Conservation (phyloP, 129 eudicot genomes). For the Oenanthe sinensis region DNA sequence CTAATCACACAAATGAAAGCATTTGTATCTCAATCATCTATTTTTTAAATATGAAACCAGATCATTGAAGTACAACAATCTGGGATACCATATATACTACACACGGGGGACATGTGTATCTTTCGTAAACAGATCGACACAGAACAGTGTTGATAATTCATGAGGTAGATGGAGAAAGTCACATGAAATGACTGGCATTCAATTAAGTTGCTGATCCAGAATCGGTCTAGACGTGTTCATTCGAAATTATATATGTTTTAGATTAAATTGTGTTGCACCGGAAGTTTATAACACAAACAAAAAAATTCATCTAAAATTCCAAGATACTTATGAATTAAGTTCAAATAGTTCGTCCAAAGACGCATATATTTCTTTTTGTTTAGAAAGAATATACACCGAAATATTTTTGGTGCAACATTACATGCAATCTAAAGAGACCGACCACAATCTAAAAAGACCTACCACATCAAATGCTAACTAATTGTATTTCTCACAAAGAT, state of each 20-base stretch:
- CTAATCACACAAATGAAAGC: too few species aligned
- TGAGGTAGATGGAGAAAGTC: not conserved
- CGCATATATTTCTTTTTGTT: too few species aligned
- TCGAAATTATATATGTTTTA: not conserved
- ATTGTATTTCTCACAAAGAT: not conserved
- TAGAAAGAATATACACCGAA: not conserved
- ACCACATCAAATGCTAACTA: not conserved
- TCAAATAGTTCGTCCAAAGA: too few species aligned
- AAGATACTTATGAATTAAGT: too few species aligned
- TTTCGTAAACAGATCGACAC: not conserved
- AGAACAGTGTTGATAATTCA: not conserved
- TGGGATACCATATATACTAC: not conserved
- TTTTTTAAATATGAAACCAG: not conserved
- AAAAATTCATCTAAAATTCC: too few species aligned
- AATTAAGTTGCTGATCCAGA: not conserved
- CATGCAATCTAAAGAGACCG: not conserved
- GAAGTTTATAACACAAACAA: too few species aligned
- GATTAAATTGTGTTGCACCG: too few species aligned
- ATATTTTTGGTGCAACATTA: not conserved
- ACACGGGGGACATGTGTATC: not conserved
- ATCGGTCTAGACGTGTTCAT: not conserved
- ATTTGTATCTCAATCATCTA: not conserved
- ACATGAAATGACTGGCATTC: not conserved
- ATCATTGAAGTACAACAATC: not conserved
- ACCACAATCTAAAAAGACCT: not conserved